These are phyloP conservation scores for Aureobasidium musti DNA, from an alignment of 2,329 filamentous ascomycete species.

Conservation along the genomic window DNA sequence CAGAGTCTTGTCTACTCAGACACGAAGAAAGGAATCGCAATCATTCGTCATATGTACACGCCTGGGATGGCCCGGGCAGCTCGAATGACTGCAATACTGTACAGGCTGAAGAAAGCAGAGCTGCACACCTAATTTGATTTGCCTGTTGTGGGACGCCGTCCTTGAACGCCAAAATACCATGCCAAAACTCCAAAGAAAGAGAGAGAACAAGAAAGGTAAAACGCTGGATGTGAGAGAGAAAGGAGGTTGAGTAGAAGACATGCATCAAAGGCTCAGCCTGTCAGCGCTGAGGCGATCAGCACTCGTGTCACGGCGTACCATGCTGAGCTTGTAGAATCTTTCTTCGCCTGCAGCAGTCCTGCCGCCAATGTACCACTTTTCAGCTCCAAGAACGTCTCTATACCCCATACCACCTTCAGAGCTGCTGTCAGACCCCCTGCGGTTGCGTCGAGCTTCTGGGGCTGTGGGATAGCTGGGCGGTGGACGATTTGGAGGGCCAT, in stretches of 20 bases:
- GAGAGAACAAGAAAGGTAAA: background rate
- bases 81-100: conserved; percentile 19
- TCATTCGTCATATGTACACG: conserved; percentile 25
- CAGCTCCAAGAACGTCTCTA: conserved; percentile 67
- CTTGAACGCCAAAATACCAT: background rate
- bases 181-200: background rate
- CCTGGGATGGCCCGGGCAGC: conserved; percentile 1
- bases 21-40: background rate
- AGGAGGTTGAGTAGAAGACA: background rate
- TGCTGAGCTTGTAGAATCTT: conserved; percentile 76
- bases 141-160: background rate
- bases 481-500: conserved; percentile 42
- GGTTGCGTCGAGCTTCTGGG: conserved; percentile 39
- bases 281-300: conserved; percentile 74
- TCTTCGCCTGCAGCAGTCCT: conserved; percentile 76
- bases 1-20: background rate
- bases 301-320: conserved; percentile 71
- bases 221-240: background rate
- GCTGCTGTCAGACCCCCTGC: conserved; percentile 73
- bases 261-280: conserved; percentile 67
- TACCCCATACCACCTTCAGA: conserved; percentile 71
- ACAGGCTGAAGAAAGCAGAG: conserved; percentile 4
- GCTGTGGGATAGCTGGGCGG: conserved; percentile 40
- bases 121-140: background rate
- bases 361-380: conserved; percentile 82